These are phyloP conservation scores for Diaporthe ilicicola DNA, from an alignment of 2,329 filamentous ascomycete genomes.

Conservation along the genomic window DNA sequence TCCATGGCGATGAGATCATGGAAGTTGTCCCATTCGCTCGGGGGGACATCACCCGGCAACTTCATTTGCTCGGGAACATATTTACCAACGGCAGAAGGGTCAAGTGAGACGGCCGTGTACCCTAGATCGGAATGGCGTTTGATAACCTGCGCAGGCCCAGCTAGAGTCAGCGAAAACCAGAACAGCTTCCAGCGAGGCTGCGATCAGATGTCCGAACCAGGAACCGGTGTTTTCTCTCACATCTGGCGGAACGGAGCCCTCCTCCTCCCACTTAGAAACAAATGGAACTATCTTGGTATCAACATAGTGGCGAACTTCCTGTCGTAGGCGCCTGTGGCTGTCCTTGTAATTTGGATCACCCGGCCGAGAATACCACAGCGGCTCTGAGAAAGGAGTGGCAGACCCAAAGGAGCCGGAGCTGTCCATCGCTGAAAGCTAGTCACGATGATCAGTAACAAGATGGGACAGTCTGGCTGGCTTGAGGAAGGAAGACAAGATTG, in stretches of 20 bases:
- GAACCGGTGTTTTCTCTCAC: neutral
- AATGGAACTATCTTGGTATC: constrained; percentile 60
- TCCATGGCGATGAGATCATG: constrained; percentile 46
- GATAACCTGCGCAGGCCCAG: neutral
- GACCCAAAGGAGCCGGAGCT: neutral
- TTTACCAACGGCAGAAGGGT: neutral
- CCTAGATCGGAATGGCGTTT: constrained; percentile 4
- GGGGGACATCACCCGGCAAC: constrained; percentile 36
- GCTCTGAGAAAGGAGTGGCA: constrained; percentile 10
- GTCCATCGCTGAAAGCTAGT: neutral
- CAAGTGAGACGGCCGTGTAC: constrained; percentile 1
- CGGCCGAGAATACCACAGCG: constrained; percentile 11
- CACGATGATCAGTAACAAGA: neutral
- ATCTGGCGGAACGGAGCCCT: neutral
- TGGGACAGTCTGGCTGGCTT: neutral
- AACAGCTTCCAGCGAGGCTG: neutral
- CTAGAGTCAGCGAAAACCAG: neutral
- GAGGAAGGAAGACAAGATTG: neutral
- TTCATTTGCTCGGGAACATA: neutral
- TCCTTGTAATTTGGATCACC: constrained; percentile 63
- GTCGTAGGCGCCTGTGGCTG: constrained; percentile 62
- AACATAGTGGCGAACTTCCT: constrained; percentile 62
- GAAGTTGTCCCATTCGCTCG: constrained; percentile 45
- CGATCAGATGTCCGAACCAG: neutral
- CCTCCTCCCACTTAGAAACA: constrained; percentile 44